Conservation (phyloP, 768 basidiomycete genomes). For the Nidularia sp. region DNA sequence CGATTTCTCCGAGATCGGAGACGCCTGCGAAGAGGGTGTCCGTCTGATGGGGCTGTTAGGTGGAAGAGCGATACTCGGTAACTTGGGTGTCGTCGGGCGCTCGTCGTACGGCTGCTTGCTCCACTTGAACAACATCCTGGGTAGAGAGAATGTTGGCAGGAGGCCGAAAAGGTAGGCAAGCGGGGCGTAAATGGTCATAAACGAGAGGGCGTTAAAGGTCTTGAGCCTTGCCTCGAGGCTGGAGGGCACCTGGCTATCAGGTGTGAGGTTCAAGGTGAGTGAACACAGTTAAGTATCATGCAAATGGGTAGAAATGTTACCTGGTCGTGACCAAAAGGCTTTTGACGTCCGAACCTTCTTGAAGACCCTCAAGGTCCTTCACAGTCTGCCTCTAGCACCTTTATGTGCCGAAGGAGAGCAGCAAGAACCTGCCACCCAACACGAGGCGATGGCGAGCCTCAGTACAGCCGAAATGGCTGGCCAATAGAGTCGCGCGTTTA, state of each 20-base stretch:
- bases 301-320: conserved; percentile 13
- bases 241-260: conserved; percentile 20
- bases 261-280: conserved; percentile 16
- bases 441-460: conserved; percentile 26
- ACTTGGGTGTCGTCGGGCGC: conserved; percentile 28
- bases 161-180: conserved; percentile 3
- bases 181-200: conserved; percentile 13
- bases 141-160: conserved; percentile 6
- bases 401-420: conserved; percentile 20
- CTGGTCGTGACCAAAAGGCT: conserved; percentile 18
- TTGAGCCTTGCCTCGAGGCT: conserved; percentile 27
- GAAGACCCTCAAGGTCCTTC: conserved; percentile 23
- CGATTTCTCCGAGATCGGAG: conserved; percentile 15
- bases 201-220: conserved; percentile 19
- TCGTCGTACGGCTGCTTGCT: conserved; percentile 14
- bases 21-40: conserved; percentile 12
- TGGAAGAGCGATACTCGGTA: conserved; percentile 22
- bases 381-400: conserved; percentile 17
- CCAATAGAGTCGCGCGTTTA: neutral
- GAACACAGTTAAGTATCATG: conserved; percentile 4
- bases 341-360: conserved; percentile 21
- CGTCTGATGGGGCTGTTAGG: conserved; percentile 13
- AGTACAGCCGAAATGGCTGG: neutral
- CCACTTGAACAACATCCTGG: conserved; percentile 29
- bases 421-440: conserved; percentile 14